phyloP scores from a whole-genome alignment of 345 rosid genomes.

The Populus davidiana region DNA sequence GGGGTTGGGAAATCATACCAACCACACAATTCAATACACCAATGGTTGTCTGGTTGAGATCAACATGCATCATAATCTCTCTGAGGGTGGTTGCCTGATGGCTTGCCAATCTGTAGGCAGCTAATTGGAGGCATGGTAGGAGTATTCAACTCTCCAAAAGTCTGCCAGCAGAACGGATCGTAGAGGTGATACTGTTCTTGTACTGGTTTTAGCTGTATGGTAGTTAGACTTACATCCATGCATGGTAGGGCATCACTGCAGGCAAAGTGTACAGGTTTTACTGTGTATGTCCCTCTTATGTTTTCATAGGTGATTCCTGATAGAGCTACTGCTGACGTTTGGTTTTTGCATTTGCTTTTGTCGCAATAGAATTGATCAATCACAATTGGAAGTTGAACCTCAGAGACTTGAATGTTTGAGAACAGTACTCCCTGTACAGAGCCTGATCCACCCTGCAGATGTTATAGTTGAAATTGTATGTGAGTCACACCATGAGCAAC shows the following conservation, averaged over 20 bases:
- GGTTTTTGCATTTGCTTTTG: conserved; percentile 65
- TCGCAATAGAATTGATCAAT: conserved; percentile 94
- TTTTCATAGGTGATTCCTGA: conserved; percentile 82
- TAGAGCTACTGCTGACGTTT: conserved; percentile 74
- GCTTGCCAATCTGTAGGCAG: conserved; percentile 86
- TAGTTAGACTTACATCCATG: conserved; percentile 62
- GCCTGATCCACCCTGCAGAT: conserved; percentile 88
- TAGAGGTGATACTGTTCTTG: conserved; percentile 71
- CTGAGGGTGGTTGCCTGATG: conserved; percentile 62
- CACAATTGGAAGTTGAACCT: conserved; percentile 84
- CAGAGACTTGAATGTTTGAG: conserved; percentile 88
- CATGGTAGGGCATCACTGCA: conserved; percentile 91
- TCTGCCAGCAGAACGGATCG: conserved; percentile 92
- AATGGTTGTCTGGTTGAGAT: conserved; percentile 10
- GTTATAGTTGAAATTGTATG: conserved; percentile 17
- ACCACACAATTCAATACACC: conserved; percentile 53
- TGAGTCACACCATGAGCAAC: conserved; percentile 6
- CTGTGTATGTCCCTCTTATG: conserved; percentile 85
- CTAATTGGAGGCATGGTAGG: conserved; percentile 81
- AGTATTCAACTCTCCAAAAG: conserved; percentile 71
- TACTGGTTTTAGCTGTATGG: conserved; percentile 65
- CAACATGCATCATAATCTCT: conserved; percentile 60
- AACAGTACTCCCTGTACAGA: conserved; percentile 82
- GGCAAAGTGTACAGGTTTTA: conserved; percentile 84
- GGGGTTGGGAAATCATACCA: conserved; percentile 52